These are phyloP conservation scores for Secale cereale DNA, from an alignment of 176 grass and related monocot species.

Conservation along the genomic window DNA sequence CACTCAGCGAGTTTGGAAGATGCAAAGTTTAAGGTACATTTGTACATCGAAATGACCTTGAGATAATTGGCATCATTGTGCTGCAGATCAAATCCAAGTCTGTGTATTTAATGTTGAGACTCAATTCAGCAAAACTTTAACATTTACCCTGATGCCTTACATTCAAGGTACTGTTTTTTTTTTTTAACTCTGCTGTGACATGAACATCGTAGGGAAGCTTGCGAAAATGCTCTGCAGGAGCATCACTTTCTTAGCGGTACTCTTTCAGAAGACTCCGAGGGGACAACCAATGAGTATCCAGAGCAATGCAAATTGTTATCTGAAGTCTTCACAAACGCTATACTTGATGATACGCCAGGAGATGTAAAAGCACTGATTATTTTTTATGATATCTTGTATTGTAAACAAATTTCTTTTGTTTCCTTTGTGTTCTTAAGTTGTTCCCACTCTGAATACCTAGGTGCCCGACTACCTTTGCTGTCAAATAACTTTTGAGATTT, in stretches of 20 bases:
- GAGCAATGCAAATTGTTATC: constrained; percentile 60
- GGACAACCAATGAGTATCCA: constrained; percentile 33
- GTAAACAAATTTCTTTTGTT: not conserved
- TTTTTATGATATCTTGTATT: not conserved
- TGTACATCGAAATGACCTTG: not conserved
- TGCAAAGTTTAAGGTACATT: constrained; percentile 69
- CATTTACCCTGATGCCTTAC: not conserved
- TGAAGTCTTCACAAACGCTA: constrained; percentile 60
- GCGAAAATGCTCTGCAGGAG: constrained; percentile 69
- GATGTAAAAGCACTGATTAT: constrained; percentile 49
- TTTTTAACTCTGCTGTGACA: not conserved
- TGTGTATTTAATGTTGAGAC: not conserved
- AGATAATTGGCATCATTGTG: not conserved
- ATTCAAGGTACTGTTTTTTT: not conserved
- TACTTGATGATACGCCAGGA: constrained; percentile 37
- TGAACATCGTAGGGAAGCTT: constrained; percentile 46
- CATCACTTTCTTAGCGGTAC: constrained; percentile 64
- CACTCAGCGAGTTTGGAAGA: constrained; percentile 46
- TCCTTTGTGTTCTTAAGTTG: constrained; percentile 9
- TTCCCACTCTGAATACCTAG: constrained; percentile 33
- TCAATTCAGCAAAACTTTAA: not conserved
- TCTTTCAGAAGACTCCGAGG: constrained; percentile 13
- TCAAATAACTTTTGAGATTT: constrained; percentile 83
- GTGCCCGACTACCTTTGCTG: constrained; percentile 88
- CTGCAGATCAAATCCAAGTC: not conserved